These are phyloP conservation scores for Oehlia diaphana DNA, from an alignment of 192 early-diverging fungal species.

Conservation along the genomic window DNA sequence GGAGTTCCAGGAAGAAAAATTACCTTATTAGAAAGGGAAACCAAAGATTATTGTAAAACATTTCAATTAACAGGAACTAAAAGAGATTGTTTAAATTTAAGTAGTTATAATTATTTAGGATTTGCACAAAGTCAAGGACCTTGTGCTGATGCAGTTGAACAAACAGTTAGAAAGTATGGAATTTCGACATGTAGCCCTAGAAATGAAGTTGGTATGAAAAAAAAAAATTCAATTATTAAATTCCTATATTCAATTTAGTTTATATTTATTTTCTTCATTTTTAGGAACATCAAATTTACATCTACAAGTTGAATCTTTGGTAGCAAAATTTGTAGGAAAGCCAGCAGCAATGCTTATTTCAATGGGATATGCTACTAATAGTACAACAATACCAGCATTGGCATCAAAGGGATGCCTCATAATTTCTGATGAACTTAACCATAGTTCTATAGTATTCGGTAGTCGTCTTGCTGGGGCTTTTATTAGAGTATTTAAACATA, in stretches of 20 bases:
- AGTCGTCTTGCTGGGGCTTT: slow-evolving; percentile 87
- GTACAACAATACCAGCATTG: slow-evolving; percentile 88
- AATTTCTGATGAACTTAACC: slow-evolving; percentile 95
- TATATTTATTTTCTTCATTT: background rate
- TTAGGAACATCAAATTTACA: slow-evolving; percentile 55
- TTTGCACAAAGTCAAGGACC: slow-evolving; percentile 93
- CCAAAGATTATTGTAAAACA: slow-evolving; percentile 79
- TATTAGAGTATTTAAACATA: slow-evolving; percentile 94
- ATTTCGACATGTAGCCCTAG: slow-evolving; percentile 66
- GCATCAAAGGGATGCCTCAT: slow-evolving; percentile 86
- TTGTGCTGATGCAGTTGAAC: slow-evolving; percentile 92
- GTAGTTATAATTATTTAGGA: slow-evolving; percentile 97
- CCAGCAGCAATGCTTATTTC: slow-evolving; percentile 85
- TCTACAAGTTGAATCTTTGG: slow-evolving; percentile 76
- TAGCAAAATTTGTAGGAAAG: slow-evolving; percentile 88
- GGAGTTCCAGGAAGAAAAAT: slow-evolving; percentile 88
- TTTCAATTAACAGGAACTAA: slow-evolving; percentile 83
- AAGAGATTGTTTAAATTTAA: slow-evolving; percentile 84
- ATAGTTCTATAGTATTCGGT: slow-evolving; percentile 91
- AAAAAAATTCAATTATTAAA: background rate
- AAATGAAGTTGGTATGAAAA: slow-evolving; percentile 66
- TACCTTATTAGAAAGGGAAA: slow-evolving; percentile 82
- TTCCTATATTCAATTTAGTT: background rate
- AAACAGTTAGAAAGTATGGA: slow-evolving; percentile 70
- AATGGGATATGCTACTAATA: slow-evolving; percentile 98